These are phyloP conservation scores for Solanum sitiens DNA, from an alignment of 257 asterid genomes.

Conservation along the genomic window DNA sequence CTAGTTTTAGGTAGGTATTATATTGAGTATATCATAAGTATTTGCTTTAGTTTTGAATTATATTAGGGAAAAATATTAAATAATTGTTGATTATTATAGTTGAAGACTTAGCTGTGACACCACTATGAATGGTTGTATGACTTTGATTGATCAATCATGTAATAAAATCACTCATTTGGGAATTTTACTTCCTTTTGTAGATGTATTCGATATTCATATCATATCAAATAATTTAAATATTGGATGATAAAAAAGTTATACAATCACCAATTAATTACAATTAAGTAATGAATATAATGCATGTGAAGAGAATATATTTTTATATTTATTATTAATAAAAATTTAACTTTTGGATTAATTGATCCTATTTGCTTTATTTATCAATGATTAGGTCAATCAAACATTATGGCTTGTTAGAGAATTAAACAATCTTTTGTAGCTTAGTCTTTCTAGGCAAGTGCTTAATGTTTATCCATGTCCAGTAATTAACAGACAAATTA, in stretches of 20 bases:
- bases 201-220: not conserved
- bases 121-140: constrained; percentile 8
- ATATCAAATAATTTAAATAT: not conserved
- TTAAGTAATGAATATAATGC: not conserved
- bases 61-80: not conserved
- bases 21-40: not conserved
- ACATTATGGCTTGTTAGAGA: not conserved
- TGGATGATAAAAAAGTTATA: not conserved
- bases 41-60: not conserved
- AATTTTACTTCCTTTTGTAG: fast-evolving
- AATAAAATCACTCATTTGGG: not conserved
- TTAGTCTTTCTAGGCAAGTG: not conserved
- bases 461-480: not conserved
- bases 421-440: not conserved
- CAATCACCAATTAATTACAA: not conserved
- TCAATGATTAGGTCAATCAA: not conserved
- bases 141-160: not conserved
- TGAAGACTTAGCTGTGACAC: constrained; percentile 9
- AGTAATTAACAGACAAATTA: not conserved
- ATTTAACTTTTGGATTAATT: not conserved
- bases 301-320: not conserved
- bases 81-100: not conserved
- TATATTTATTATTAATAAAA: not conserved
- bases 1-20: not conserved
- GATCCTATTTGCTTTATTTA: not conserved